A percentile compares a stretch with the other conserved stretches of the same genome.
Evolutionary conservation across 345 rosid species (phyloP).

Genomic region (Aquilaria malaccensis): DNA sequence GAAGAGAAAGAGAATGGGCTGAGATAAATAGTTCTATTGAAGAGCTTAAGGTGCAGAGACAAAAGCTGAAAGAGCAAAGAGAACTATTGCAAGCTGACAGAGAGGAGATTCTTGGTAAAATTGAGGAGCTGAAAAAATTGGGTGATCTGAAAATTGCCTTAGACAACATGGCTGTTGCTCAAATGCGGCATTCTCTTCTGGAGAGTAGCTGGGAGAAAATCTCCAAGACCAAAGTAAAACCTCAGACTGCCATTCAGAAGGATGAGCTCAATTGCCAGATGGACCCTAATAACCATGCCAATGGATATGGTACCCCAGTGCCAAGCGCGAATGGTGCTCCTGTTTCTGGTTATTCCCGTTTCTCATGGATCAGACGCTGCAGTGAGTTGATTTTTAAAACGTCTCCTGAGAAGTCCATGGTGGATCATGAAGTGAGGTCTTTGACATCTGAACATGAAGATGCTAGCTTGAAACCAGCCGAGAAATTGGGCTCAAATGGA

Average conservation of each 20-base stretch:
- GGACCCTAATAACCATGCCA: constrained; percentile 25
- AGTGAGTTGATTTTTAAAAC: constrained; percentile 57
- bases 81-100: constrained; percentile 69
- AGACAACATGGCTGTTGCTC: constrained; percentile 61
- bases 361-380: constrained; percentile 75
- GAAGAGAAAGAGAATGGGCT: constrained; percentile 76
- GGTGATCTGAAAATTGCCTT: constrained; percentile 68
- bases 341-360: constrained; percentile 41
- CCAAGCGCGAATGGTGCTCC: constrained; percentile 26
- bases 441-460: constrained; percentile 20
- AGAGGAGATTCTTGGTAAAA: constrained; percentile 55
- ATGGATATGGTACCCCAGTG: constrained; percentile 35
- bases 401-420: constrained; percentile 38
- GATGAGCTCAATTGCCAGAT: constrained; percentile 25
- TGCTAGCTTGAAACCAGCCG: constrained; percentile 14
- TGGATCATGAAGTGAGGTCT: constrained; percentile 25
- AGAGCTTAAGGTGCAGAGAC: constrained; percentile 71
- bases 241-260: constrained; percentile 30
- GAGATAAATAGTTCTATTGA: constrained; percentile 66
- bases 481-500: constrained; percentile 20
- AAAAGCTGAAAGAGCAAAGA: constrained; percentile 76
- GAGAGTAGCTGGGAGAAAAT: constrained; percentile 52
- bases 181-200: constrained; percentile 55
- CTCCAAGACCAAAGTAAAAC: constrained; percentile 34
- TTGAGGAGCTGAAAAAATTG: constrained; percentile 64